These are phyloP conservation scores for Fragilaria crotonensis DNA, from an alignment of 108 stramenopile genomes.

Conservation along the genomic window DNA sequence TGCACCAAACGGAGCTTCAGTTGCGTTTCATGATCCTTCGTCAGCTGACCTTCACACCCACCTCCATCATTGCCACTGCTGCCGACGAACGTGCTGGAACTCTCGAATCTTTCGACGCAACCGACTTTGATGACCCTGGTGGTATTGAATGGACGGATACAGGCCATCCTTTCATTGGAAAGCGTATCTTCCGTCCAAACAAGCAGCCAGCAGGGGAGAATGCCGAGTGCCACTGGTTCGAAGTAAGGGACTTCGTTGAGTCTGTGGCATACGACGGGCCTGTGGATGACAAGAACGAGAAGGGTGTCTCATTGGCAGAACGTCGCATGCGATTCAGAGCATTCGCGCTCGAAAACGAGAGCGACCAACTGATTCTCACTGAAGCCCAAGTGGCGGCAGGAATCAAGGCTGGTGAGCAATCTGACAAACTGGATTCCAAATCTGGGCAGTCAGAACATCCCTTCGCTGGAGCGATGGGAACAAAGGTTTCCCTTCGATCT, in stretches of 20 bases:
- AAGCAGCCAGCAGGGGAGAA: constrained; percentile 5
- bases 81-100: constrained; percentile 63
- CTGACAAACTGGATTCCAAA: not conserved
- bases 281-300: not conserved
- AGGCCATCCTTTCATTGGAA: constrained; percentile 37
- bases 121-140: constrained; percentile 34
- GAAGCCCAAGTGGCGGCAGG: constrained; percentile 81
- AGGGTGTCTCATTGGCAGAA: constrained; percentile 21
- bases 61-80: constrained; percentile 57
- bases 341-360: constrained; percentile 23
- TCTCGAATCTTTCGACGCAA: constrained; percentile 51
- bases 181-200: constrained; percentile 53
- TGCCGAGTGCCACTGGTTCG: constrained; percentile 51
- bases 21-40: constrained; percentile 43
- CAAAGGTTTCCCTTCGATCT: constrained; percentile 22
- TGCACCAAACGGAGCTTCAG: constrained; percentile 58
- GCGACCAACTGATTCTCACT: constrained; percentile 53
- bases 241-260: constrained; percentile 40
- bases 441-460: constrained; percentile 25
- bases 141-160: constrained; percentile 38
- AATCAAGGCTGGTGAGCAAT: constrained; percentile 44
- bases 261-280: constrained; percentile 16
- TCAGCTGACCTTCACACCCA: constrained; percentile 34
- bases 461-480: constrained; percentile 15
- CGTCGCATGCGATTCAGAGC: constrained; percentile 70